Base-by-base conservation (phyloP, 1,284 basidiomycete genomes). In the Cryptococcus sp. region DNA sequence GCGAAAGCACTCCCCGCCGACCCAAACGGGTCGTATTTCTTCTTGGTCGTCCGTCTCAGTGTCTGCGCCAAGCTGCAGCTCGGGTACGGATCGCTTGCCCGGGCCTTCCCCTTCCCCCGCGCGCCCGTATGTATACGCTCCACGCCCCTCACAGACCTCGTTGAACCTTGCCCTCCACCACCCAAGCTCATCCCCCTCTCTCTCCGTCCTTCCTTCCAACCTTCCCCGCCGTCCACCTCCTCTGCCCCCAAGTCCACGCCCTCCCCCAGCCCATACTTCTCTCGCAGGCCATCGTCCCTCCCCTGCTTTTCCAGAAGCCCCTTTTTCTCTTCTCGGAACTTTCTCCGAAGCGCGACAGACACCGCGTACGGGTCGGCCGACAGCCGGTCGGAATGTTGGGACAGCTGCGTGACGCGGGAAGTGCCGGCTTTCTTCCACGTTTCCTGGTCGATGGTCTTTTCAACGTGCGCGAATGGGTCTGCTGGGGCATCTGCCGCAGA, bases 301-400 rank as follows among this genome's bases (percentile, higher is more conserved):
- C 79, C 80, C 55, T 84, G 80, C 62, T 86, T 85, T 44, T 81
- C 82, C 59, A 84, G 79, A 52, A 88, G 84, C 0, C 87, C 75
- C 71, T 87, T 88, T 79, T 97, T 98, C 65, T 89, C 88, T 57
- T 84, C 83, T 1, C 96, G 84, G 70, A 98, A 96, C 18, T 81
- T 81, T 64, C 86, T 87, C 36, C 96, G 84, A 7, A 88, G 82
- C 54, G 84, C 83, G 6, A 79, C 72, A 5, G 91, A 95, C 20
- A 88, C 83, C 0, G 82, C 62, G 70, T 94, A 97, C 0, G 95
- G 95, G 76, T 98, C 93, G 2, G 83, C 75, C 64, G 88, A 89
- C 60, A 85, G 85, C 20, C 84, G 83, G 53, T 88, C 85, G 2
- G 88, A 88, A 1, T 84, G 79, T 13, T 82, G 78, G 67, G 90